Base-by-base conservation (phyloP, 2,329 filamentous ascomycete genomes). In the Colletotrichum orchidophilum region DNA sequence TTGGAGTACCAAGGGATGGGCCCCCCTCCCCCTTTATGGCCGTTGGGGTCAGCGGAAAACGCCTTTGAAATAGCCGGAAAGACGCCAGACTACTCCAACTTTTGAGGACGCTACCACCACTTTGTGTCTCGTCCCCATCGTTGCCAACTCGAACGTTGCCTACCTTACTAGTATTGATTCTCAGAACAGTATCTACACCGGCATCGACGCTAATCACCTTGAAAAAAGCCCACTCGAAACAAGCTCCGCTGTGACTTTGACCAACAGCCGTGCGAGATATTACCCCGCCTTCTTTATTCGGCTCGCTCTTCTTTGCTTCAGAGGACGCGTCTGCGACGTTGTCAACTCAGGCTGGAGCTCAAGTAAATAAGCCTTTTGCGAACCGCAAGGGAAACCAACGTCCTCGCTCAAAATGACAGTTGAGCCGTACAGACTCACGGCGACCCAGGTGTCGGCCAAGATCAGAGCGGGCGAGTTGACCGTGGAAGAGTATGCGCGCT, bases 401-500 rank as follows among this genome's bases (percentile, higher is more conserved):
- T 15, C 33, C 5, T 13, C 13, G 5, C 26, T 35, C 5, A 15
- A 24, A 66, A 74, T 72, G 67, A n/a, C 26, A 3, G 9, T 29
- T 15, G 73, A 70, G 11, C 65, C 66, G 0, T 73, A 72, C 54
- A 33, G 71, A n/a, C 66, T 78, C 0, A 87, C 84, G 0, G 87
- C 86, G 7, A 81, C 80, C 1, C 75, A 87, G 73, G 83, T 78
- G 0, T 72, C 83, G 1, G 74, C 78, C 1, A 78, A 80, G 15
- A 79, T 87, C 63, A 79, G 76, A 31, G 75, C 76, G 3, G 82
- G 82, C 5, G 76, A 81, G 0, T 73, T 89, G 1, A 87, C 85
- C 0, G 83, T 89, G 1, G 83, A 86, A 73, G 76, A 81, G 8
- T 88, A 88, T 74, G 86, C 84, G 2, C 78, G 77, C 33, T 84